Base-by-base conservation (phyloP, 2,329 filamentous ascomycete genomes). In the Ophiostoma perfectum region DNA sequence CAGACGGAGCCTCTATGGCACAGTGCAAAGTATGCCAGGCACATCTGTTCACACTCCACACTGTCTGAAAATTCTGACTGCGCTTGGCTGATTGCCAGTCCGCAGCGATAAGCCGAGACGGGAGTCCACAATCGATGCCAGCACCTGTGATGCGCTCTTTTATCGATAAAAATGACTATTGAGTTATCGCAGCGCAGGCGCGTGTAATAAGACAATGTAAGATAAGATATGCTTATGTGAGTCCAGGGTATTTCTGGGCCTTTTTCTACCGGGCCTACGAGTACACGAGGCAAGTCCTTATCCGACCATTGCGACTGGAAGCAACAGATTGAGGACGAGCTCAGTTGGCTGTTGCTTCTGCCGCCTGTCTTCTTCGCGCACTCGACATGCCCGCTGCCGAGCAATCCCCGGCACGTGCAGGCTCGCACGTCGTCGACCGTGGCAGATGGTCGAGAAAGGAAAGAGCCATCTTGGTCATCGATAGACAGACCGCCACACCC, bases 21-120 rank as follows among this genome's bases (percentile, higher is more conserved):
- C 60, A 63, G 60, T 63, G 39, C 3, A 16, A 8, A 41, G 0
- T 9, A 14, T 16, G 38, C 12, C 27, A 18, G 27, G 7, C 2
- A 18, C 7, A 27, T 4, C 11, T 5, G 6, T 18, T 8, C 0
- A 39, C 14, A 62, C 55, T 27, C 4, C 60, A 27, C 60, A 63
- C 60, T 63, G 60, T 63, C 42, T 63, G 60, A 63, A 63, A 63
- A 63, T 63, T 63, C 18, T n/a, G 49, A 6, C 38, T 62, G 49
- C 18, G 18, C 49, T 55, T 55, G 49, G 49, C 49, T 55, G 49
- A 55, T 55, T 27, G 5, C 8, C 27, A 60, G 47, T 52, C 7
- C 47, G 6, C 27, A 18, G 49, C 49, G 49, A 55, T 55, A 55
- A 55, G 49, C 45, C 3, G 12, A 16, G 12, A 47, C 9, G 18